Evolutionary conservation across 176 grass and related monocot species (phyloP).

Genomic region (Carex scoparia): DNA sequence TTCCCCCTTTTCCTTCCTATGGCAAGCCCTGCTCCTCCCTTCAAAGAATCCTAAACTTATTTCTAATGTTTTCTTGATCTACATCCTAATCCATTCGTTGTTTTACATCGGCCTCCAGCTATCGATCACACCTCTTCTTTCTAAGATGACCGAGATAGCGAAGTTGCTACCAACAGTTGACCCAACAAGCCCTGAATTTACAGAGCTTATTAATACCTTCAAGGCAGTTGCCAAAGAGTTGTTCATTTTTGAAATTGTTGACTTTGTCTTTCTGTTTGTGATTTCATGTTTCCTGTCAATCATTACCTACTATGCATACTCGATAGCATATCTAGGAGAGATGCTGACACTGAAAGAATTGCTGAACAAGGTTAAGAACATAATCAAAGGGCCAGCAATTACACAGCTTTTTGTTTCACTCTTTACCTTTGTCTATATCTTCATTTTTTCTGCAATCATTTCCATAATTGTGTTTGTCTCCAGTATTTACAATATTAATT

Average conservation of each 20-base stretch:
- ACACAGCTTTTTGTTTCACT: conserved; percentile 2
- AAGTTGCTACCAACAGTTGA: not conserved
- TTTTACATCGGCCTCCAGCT: not conserved
- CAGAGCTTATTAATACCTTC: not conserved
- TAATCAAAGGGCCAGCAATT: conserved; percentile 28
- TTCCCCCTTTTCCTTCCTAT: conserved; percentile 8
- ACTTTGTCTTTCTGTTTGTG: not conserved
- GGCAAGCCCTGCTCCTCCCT: conserved; percentile 21
- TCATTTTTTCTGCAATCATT: not conserved
- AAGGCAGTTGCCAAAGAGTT: not conserved
- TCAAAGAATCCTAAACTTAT: conserved; percentile 19
- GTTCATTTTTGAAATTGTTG: not conserved
- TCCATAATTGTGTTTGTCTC: not conserved
- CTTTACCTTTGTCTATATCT: not conserved
- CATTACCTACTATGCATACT: not conserved
- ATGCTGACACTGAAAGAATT: conserved; percentile 6
- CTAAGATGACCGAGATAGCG: not conserved
- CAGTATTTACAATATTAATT: too few species aligned
- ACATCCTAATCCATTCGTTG: not conserved
- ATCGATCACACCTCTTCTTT: not conserved
- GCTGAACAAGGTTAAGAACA: not conserved
- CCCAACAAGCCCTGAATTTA: conserved; percentile 21
- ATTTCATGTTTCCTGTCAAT: not conserved
- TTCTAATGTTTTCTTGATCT: conserved; percentile 17
- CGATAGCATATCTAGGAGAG: conserved; percentile 18